Evolutionary conservation across 108 stramenopile genomes (phyloP).

Genomic region (Schizochytrium sp.): DNA sequence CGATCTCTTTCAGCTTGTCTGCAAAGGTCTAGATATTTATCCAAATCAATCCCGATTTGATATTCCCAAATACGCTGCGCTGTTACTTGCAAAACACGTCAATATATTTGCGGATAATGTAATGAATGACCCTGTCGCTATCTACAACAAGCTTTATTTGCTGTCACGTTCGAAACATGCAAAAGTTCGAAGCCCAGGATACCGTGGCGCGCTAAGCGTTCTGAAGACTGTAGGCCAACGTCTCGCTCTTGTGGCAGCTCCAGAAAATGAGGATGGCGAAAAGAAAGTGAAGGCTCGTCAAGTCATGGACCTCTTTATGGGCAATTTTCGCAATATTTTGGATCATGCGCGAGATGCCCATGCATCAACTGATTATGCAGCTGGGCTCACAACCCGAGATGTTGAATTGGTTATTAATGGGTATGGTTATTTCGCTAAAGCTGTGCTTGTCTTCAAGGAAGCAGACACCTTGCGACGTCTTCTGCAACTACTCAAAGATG

Average conservation of each 20-base stretch:
- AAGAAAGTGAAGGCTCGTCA: not conserved
- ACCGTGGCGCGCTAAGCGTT: not conserved
- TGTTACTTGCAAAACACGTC: not conserved
- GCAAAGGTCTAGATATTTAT: not conserved
- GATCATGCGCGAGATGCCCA: not conserved
- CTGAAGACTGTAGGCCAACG: not conserved
- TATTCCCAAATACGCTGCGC: slow-evolving; percentile 21
- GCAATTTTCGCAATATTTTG: not conserved
- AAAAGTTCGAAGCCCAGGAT: slow-evolving; percentile 46
- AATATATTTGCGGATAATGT: not conserved
- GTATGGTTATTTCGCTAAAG: slow-evolving; percentile 27
- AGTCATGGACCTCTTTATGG: slow-evolving; percentile 4
- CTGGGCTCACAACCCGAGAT: slow-evolving; percentile 21
- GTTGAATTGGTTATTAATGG: slow-evolving; percentile 53
- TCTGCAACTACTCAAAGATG: slow-evolving; percentile 29
- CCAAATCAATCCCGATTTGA: not conserved
- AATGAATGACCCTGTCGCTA: not conserved
- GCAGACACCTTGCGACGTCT: not conserved
- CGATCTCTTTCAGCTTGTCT: not conserved
- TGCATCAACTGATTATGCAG: not conserved
- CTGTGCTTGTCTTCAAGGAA: not conserved
- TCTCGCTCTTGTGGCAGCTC: not conserved
- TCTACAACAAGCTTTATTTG: not conserved
- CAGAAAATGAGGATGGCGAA: not conserved
- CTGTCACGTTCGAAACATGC: not conserved